These are phyloP conservation scores for Xenosphaeropsis pyriputrescens DNA, from an alignment of 2,329 filamentous ascomycete genomes.

Conservation along the genomic window DNA sequence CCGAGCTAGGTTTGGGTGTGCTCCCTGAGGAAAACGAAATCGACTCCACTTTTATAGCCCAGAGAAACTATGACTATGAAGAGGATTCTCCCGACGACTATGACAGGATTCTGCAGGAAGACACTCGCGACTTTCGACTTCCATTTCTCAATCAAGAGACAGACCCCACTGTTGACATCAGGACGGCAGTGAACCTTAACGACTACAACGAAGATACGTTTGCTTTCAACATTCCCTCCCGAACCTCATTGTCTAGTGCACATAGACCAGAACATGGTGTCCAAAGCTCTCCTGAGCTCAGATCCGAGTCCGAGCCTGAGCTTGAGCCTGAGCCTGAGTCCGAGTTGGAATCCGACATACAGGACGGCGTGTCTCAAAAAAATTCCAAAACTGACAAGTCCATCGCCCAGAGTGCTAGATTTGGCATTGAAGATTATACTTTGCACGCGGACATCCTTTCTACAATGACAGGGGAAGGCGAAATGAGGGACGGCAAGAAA, in stretches of 20 bases:
- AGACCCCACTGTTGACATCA: slow-evolving; percentile 1
- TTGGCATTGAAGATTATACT: neutral
- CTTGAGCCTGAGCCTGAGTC: too few species aligned
- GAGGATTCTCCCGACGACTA: slow-evolving; percentile 1
- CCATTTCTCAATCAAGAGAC: neutral
- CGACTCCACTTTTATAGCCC: slow-evolving; percentile 14
- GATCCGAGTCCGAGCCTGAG: too few species aligned
- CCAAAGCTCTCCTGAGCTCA: too few species aligned
- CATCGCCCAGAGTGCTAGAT: neutral
- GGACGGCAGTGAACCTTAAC: too few species aligned
- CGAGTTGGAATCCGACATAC: too few species aligned
- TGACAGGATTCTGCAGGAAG: neutral
- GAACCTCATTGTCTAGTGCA: too few species aligned
- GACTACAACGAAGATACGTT: too few species aligned
- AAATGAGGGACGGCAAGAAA: slow-evolving; percentile 11
- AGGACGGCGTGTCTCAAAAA: too few species aligned
- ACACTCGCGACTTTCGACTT: neutral
- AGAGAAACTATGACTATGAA: slow-evolving; percentile 5
- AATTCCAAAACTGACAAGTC: neutral
- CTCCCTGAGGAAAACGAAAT: slow-evolving; percentile 5
- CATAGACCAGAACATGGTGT: too few species aligned
- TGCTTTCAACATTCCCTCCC: too few species aligned
- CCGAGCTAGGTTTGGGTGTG: slow-evolving; percentile 8
- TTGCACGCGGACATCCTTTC: neutral
- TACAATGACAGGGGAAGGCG: neutral